Evolutionary conservation across 257 asterid genomes (phyloP).

Genomic region (Paulownia fortunei): DNA sequence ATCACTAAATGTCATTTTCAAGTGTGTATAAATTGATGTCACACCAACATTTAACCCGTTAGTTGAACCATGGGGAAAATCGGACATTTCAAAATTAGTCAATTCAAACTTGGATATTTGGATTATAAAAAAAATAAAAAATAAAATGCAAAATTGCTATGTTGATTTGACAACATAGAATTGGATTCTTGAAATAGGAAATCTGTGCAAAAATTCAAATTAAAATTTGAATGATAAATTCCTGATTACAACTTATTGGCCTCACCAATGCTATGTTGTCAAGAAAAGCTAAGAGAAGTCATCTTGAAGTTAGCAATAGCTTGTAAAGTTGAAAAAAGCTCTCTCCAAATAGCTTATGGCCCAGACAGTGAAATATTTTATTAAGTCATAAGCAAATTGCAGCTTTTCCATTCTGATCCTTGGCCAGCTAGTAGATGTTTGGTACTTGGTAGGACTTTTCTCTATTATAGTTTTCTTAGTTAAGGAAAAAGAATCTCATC

Average conservation of each 20-base stretch:
- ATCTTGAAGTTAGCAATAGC: constrained; percentile 8
- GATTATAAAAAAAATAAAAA: too few relatives aligned
- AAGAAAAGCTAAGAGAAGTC: constrained; percentile 17
- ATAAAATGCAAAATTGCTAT: too few relatives aligned
- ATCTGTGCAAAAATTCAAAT: not conserved
- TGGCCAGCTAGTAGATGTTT: constrained; percentile 28
- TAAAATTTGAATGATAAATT: not conserved
- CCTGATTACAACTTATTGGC: not conserved
- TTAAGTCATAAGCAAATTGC: not conserved
- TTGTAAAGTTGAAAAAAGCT: not conserved
- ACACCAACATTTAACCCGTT: too few relatives aligned
- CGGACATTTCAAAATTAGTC: too few relatives aligned
- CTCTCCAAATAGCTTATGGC: constrained; percentile 26
- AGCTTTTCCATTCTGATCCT: constrained; percentile 5
- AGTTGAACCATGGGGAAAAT: too few relatives aligned
- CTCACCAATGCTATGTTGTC: not conserved
- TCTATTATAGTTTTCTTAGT: not conserved
- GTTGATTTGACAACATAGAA: too few relatives aligned
- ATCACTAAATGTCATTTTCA: too few relatives aligned
- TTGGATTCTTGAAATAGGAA: too few relatives aligned
- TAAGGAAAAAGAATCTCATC: not conserved
- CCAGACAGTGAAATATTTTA: constrained; percentile 7
- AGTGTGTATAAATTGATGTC: too few relatives aligned
- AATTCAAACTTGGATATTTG: too few relatives aligned
- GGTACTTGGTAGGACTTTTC: constrained; percentile 19